A percentile compares a stretch with the other conserved stretches of the same genome.
phyloP scores from a whole-genome alignment of 345 rosid genomes.

The Rhodamnia rubescens region DNA sequence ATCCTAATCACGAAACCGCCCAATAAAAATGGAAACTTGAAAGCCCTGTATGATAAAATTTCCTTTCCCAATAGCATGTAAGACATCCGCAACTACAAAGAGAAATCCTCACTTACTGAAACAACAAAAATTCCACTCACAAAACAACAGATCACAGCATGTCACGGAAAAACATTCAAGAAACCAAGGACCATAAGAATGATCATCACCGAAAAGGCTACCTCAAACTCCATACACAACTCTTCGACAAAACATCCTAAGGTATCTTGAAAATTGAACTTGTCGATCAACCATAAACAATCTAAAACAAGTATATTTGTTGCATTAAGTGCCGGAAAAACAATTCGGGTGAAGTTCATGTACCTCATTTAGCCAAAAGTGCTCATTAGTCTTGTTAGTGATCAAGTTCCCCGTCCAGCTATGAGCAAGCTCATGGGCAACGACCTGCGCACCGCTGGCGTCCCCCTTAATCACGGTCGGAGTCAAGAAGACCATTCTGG shows the following conservation, averaged over 20 bases:
- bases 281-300: neutral
- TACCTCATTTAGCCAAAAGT: slow-evolving; percentile 98
- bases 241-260: neutral
- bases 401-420: slow-evolving; percentile 96
- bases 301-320: neutral
- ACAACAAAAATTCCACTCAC: neutral
- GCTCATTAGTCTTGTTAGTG: slow-evolving; percentile 76
- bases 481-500: slow-evolving; percentile 78
- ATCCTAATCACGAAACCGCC: neutral
- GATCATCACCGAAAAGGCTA: neutral
- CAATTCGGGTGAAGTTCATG: no score
- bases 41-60: neutral
- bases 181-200: neutral
- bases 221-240: neutral
- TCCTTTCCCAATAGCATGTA: neutral
- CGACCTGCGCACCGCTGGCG: slow-evolving; percentile 77
- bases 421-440: slow-evolving; percentile 89
- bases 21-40: neutral
- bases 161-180: neutral
- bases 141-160: neutral
- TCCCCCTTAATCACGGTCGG: slow-evolving; percentile 92
- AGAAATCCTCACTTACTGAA: neutral
- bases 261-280: neutral
- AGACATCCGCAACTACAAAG: neutral
- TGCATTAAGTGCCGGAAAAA: neutral